Evolutionary conservation across 78 protist genomes (phyloP).

Genomic region (Planoprotostelium fungivorum): DNA sequence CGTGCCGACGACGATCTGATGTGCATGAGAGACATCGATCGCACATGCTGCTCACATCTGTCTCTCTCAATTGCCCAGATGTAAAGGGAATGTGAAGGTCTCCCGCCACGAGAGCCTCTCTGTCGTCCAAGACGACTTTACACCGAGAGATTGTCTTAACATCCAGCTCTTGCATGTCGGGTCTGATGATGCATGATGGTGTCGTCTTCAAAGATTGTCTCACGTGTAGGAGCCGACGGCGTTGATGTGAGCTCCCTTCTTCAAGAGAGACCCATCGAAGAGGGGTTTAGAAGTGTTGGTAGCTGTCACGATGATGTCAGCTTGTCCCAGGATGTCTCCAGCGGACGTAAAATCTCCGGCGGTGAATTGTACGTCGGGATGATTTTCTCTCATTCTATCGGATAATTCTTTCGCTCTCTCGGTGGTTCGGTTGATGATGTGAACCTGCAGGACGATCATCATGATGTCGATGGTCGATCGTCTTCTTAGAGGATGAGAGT

Average conservation of each 20-base stretch:
- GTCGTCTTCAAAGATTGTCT: neutral
- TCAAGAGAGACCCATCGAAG: slow-evolving; percentile 11
- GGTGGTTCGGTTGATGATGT: slow-evolving; percentile 10
- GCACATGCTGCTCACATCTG: neutral
- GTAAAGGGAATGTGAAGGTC: neutral
- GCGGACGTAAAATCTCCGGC: neutral
- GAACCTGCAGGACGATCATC: no score
- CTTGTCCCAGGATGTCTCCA: neutral
- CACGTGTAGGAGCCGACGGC: slow-evolving; percentile 19
- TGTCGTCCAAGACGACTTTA: neutral
- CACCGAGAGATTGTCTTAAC: neutral
- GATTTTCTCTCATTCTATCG: neutral
- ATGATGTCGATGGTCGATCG: no score
- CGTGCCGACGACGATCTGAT: neutral
- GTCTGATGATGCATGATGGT: neutral
- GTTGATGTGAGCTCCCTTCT: neutral
- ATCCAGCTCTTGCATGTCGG: slow-evolving; percentile 29
- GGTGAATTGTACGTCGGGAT: slow-evolving; percentile 5
- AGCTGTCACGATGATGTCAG: slow-evolving; percentile 50
- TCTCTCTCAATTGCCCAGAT: neutral
- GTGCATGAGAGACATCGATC: no score
- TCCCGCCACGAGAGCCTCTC: neutral
- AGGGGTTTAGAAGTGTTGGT: slow-evolving; percentile 18
- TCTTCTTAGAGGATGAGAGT: no score
- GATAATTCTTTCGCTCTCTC: neutral